phyloP scores from a whole-genome alignment of 2,329 filamentous ascomycete species.

The Fusarium sp. region DNA sequence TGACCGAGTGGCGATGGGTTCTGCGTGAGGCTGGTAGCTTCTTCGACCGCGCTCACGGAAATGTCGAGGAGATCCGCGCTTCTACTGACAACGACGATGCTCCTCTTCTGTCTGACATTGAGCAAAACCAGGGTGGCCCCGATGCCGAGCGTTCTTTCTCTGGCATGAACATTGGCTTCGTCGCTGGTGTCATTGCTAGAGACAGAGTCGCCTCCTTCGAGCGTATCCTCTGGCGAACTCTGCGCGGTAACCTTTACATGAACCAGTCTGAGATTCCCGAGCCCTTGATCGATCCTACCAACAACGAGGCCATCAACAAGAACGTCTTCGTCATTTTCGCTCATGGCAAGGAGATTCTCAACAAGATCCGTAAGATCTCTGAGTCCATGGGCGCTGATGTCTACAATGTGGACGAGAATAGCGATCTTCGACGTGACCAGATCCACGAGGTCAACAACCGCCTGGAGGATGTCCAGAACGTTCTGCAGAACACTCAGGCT shows the following conservation, averaged over 20 bases:
- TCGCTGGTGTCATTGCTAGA: conserved; percentile 92
- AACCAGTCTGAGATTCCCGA: conserved; percentile 99
- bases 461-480: conserved; percentile 88
- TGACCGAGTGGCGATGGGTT: conserved; percentile 99
- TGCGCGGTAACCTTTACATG: conserved; percentile 99
- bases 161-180: conserved; percentile 98
- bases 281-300: conserved; percentile 88
- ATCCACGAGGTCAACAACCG: conserved; percentile 97
- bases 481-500: conserved; percentile 92
- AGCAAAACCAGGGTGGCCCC: conserved; percentile 75
- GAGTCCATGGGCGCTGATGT: conserved; percentile 96
- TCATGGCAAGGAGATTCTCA: conserved; percentile 96
- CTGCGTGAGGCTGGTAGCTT: conserved; percentile 95
- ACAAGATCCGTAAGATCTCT: conserved; percentile 99
- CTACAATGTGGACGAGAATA: conserved; percentile 98
- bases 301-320: conserved; percentile 92
- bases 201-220: conserved; percentile 96
- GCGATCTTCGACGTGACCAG: conserved; percentile 92
- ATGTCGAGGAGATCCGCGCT: conserved; percentile 94
- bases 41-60: conserved; percentile 95
- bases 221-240: conserved; percentile 95
- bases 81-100: conserved; percentile 93
- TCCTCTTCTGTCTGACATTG: conserved; percentile 89
- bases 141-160: conserved; percentile 89
- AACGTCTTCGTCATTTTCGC: conserved; percentile 99